phyloP scores from a whole-genome alignment of 306 rosid genomes.

The Trifolium subterraneum region DNA sequence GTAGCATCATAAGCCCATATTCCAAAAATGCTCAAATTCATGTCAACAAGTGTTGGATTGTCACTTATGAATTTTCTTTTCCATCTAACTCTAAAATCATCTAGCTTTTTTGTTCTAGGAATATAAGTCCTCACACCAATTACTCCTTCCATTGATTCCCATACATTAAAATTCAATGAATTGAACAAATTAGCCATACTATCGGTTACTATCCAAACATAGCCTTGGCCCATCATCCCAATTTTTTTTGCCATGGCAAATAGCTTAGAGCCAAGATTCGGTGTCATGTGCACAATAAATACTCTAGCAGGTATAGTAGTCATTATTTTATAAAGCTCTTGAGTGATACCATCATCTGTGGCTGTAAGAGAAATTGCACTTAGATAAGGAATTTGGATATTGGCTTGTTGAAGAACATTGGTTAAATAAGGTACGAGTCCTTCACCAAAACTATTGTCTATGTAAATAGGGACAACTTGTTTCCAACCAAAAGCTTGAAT shows the following conservation, averaged over 20 bases:
- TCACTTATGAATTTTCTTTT: slow-evolving; percentile 46
- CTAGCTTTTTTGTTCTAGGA: slow-evolving; percentile 39
- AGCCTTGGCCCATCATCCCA: slow-evolving; percentile 63
- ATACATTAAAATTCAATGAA: slow-evolving; percentile 28
- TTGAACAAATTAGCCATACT: slow-evolving; percentile 37
- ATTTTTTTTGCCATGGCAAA: slow-evolving; percentile 49
- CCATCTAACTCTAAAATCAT: slow-evolving; percentile 50
- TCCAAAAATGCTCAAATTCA: slow-evolving; percentile 44
- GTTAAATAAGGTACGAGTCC: slow-evolving; percentile 54
- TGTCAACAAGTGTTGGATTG: slow-evolving; percentile 36
- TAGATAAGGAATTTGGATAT: slow-evolving; percentile 47
- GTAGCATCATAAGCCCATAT: slow-evolving; percentile 71
- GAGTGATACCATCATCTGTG: slow-evolving; percentile 41
- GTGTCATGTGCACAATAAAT: slow-evolving; percentile 62
- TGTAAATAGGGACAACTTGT: slow-evolving; percentile 54
- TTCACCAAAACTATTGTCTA: slow-evolving; percentile 52
- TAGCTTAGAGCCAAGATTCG: slow-evolving; percentile 42
- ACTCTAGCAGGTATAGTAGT: slow-evolving; percentile 54
- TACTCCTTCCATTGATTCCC: slow-evolving; percentile 61
- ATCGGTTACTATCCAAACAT: slow-evolving; percentile 63
- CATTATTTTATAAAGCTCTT: slow-evolving; percentile 57
- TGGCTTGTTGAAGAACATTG: slow-evolving; percentile 46
- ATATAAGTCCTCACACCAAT: slow-evolving; percentile 57
- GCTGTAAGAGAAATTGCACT: slow-evolving; percentile 47
- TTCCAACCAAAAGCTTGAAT: slow-evolving; percentile 57